A percentile compares a stretch with the other conserved stretches of the same genome.
Conservation (phyloP, 495 filamentous ascomycete genomes). For the Tricharina praecox region DNA sequence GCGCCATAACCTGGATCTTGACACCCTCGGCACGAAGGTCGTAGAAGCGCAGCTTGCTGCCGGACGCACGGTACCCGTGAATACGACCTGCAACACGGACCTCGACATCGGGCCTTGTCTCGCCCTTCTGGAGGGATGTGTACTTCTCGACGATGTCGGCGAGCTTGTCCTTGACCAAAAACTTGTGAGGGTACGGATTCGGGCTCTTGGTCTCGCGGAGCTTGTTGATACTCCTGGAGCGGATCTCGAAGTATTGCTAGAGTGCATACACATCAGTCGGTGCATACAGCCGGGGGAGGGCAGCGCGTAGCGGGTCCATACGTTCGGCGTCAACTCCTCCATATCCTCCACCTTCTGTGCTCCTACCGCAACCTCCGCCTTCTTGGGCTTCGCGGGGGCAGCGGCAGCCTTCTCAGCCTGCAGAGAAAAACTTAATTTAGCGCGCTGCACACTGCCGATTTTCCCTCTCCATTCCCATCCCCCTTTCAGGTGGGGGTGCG, state of each 20-base stretch:
- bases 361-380: conserved; percentile 40
- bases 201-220: conserved; percentile 62
- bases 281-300: too few species aligned
- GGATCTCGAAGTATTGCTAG: conserved; percentile 96
- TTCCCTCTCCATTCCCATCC: background rate
- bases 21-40: conserved; percentile 71
- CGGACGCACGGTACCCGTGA: conserved; percentile 69
- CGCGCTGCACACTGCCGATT: too few species aligned
- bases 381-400: conserved; percentile 47
- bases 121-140: conserved; percentile 64
- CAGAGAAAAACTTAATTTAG: too few species aligned
- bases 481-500: background rate
- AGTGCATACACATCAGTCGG: too few species aligned
- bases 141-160: conserved; percentile 60
- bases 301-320: conserved; percentile 32
- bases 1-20: conserved; percentile 81
- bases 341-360: conserved; percentile 46
- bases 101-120: conserved; percentile 51
- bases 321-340: conserved; percentile 77
- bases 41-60: conserved; percentile 83
- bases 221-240: conserved; percentile 68
- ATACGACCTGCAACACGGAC: conserved; percentile 70
- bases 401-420: conserved; percentile 58
- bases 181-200: conserved; percentile 96
- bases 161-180: conserved; percentile 66